These are phyloP conservation scores for Pestalotiopsis sp. DNA, from an alignment of 2,329 filamentous ascomycete species.

Conservation along the genomic window DNA sequence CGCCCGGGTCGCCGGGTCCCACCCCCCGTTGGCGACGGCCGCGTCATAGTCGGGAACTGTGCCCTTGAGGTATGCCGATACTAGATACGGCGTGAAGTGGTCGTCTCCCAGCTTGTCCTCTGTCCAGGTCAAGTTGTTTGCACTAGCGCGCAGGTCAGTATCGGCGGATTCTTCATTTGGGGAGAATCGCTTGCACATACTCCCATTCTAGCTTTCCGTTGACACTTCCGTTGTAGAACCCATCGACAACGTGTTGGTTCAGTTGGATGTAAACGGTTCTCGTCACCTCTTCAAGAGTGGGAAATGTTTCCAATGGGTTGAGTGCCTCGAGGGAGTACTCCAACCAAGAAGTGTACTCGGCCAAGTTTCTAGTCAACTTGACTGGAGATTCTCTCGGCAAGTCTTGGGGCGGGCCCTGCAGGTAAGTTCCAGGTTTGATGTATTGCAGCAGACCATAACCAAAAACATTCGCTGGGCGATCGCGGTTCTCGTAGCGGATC, in stretches of 20 bases:
- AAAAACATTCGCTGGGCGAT: constrained; percentile 45
- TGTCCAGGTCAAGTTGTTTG: constrained; percentile 49
- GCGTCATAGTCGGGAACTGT: constrained; percentile 54
- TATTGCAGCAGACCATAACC: constrained; percentile 55
- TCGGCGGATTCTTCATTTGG: too few relatives aligned
- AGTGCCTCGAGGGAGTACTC: constrained; percentile 49
- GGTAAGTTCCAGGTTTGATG: constrained; percentile 13
- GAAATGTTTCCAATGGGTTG: constrained; percentile 32
- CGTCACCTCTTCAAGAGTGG: constrained; percentile 48
- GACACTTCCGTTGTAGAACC: constrained; percentile 29
- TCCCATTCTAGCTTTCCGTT: constrained; percentile 38
- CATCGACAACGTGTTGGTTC: constrained; percentile 40
- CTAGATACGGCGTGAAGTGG: constrained; percentile 46
- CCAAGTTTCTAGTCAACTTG: constrained; percentile 34
- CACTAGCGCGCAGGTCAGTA: constrained; percentile 20
- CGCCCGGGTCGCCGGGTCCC: constrained; percentile 51
- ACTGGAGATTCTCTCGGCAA: constrained; percentile 34
- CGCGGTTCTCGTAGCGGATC: constrained; percentile 52
- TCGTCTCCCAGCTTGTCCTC: constrained; percentile 30
- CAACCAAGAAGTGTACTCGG: constrained; percentile 38
- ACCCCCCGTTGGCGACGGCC: constrained; percentile 52
- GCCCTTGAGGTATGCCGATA: constrained; percentile 54
- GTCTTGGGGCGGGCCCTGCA: constrained; percentile 15
- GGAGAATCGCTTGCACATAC: constrained; percentile 22
- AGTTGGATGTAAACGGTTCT: constrained; percentile 50